A percentile compares a stretch with the other conserved stretches of the same genome.
Conservation (phyloP, 2,329 filamentous ascomycete species). For the Scolecobasidium constrictum region DNA sequence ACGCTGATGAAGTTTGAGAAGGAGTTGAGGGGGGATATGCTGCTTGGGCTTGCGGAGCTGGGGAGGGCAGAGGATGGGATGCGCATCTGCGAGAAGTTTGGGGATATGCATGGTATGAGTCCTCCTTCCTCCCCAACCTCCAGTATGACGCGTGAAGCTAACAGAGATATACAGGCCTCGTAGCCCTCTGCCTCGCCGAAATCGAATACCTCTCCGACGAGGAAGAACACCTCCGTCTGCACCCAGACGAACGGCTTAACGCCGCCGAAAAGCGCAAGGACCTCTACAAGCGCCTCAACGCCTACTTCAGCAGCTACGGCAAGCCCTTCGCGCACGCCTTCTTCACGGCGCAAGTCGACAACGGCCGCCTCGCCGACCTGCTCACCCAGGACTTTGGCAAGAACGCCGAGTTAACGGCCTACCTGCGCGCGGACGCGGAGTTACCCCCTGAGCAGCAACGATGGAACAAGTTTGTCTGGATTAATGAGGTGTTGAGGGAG, state of each 20-base stretch:
- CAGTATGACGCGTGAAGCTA: no score
- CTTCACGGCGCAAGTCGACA: conserved; percentile 65
- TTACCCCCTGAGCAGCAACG: background rate
- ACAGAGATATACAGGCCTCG: no score
- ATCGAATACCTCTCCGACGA: conserved; percentile 24
- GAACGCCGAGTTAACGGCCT: conserved; percentile 62
- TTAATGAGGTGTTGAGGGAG: conserved; percentile 77
- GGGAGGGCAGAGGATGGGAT: conserved; percentile 48
- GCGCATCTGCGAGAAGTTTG: conserved; percentile 49
- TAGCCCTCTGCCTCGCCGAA: conserved; percentile 38
- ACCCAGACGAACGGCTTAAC: background rate
- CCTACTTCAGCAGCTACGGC: conserved; percentile 53
- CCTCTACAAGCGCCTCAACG: conserved; percentile 10
- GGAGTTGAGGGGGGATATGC: conserved; percentile 29
- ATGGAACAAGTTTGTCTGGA: conserved; percentile 78
- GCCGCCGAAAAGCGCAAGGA: conserved; percentile 1
- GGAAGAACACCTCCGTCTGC: conserved; percentile 15
- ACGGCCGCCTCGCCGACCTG: conserved; percentile 54
- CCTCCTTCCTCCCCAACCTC: no score
- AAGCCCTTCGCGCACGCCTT: conserved; percentile 62
- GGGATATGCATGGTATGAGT: conserved; percentile 53
- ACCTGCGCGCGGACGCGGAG: conserved; percentile 59
- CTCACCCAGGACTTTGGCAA: conserved; percentile 60
- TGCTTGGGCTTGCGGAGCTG: conserved; percentile 33
- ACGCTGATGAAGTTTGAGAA: conserved; percentile 32